Conservation (phyloP, 345 rosid species). For the Hibiscus tridactylites region DNA sequence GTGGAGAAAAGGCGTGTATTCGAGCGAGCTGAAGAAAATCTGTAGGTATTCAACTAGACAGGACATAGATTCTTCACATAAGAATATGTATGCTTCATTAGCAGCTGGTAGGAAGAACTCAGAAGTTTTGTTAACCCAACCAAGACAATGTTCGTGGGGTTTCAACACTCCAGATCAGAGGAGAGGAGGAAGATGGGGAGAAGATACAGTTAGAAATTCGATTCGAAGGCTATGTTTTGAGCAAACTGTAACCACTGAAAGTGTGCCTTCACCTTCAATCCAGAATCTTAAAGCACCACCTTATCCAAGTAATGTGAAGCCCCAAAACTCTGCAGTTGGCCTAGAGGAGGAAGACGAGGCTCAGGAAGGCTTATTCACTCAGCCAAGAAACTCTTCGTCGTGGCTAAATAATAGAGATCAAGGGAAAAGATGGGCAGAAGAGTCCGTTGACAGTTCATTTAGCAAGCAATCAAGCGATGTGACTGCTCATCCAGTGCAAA, state of each 20-base stretch:
- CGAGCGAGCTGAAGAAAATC: not conserved
- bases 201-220: conserved; percentile 21
- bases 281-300: conserved; percentile 7
- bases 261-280: not conserved
- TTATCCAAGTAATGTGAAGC: not conserved
- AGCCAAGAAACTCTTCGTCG: conserved; percentile 26
- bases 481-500: conserved; percentile 1
- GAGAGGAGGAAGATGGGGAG: conserved; percentile 18
- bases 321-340: not conserved
- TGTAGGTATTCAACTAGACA: not conserved
- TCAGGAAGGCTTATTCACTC: conserved; percentile 15
- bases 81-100: not conserved
- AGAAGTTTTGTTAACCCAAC: conserved; percentile 30
- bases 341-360: conserved; percentile 4
- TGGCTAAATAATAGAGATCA: conserved; percentile 6
- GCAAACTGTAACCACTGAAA: conserved; percentile 2
- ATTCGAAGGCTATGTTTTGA: conserved; percentile 25
- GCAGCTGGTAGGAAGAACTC: conserved; percentile 7
- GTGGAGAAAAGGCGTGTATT: not conserved
- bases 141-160: conserved; percentile 18
- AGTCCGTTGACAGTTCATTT: conserved; percentile 18
- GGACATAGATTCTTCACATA: not conserved
- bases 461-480: conserved; percentile 15
- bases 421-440: conserved; percentile 19
- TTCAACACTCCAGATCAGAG: conserved; percentile 6